Conservation (phyloP, 371 early-diverging fungal species). For the Thermomucor indicae-seudaticae region DNA sequence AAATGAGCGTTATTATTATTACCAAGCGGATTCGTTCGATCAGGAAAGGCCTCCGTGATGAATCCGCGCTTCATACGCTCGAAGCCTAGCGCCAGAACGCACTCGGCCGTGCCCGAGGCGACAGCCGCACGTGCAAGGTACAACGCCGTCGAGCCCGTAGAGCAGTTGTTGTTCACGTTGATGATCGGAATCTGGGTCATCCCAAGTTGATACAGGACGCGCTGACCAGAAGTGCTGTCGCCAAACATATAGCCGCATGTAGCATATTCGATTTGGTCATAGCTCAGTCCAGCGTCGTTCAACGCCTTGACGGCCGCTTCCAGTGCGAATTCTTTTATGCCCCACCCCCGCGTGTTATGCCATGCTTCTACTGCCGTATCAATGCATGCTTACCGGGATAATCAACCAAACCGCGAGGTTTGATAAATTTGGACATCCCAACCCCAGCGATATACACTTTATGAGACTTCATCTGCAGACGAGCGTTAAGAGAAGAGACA, state of each 20-base stretch:
- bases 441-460: constrained; percentile 54
- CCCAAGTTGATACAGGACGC: constrained; percentile 66
- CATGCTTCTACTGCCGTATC: too few relatives aligned
- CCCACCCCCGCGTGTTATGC: too few relatives aligned
- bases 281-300: constrained; percentile 63
- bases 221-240: constrained; percentile 74
- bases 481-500: too few relatives aligned
- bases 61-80: constrained; percentile 72
- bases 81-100: constrained; percentile 76
- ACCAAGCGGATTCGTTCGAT: constrained; percentile 67
- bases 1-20: constrained; percentile 6
- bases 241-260: constrained; percentile 62
- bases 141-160: constrained; percentile 77
- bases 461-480: too few relatives aligned
- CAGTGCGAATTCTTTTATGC: constrained; percentile 61
- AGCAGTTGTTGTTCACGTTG: constrained; percentile 83
- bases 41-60: constrained; percentile 49
- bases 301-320: constrained; percentile 76
- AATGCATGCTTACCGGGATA: constrained; percentile 47
- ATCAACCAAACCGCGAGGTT: constrained; percentile 55
- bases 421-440: constrained; percentile 68
- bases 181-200: constrained; percentile 60
- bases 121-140: constrained; percentile 67
- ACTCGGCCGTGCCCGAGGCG: constrained; percentile 62
- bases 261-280: constrained; percentile 64